A percentile compares a stretch with the other conserved stretches of the same genome.
Evolutionary conservation across 108 stramenopile genomes (phyloP).

Genomic region (Nitzschia putrida): DNA sequence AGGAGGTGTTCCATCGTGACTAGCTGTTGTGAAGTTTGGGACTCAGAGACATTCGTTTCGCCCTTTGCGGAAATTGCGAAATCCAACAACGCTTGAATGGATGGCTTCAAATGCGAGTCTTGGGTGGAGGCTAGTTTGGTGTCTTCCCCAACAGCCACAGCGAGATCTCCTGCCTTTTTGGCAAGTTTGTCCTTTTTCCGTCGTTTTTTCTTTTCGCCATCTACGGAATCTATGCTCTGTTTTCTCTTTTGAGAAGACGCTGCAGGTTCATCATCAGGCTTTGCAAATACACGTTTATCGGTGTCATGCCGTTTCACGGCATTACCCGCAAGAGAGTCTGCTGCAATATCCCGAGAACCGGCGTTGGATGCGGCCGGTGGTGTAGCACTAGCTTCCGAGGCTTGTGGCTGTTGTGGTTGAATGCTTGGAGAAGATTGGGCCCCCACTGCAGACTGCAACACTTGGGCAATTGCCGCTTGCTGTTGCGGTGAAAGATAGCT

Average conservation of each 20-base stretch:
- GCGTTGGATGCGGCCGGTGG: neutral
- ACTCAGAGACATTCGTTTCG: neutral
- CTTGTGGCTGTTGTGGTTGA: constrained; percentile 10
- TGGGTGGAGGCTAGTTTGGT: neutral
- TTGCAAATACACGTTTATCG: constrained; percentile 31
- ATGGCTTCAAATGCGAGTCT: constrained; percentile 13
- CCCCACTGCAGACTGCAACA: neutral
- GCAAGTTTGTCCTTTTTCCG: constrained; percentile 8
- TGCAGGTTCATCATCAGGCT: constrained; percentile 15
- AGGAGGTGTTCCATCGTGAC: constrained; percentile 35
- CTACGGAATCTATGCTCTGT: constrained; percentile 4
- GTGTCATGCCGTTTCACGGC: constrained; percentile 31
- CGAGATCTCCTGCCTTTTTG: neutral
- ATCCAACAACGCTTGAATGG: constrained; percentile 27
- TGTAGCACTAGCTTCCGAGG: neutral
- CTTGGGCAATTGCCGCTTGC: constrained; percentile 20
- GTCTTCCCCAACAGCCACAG: neutral
- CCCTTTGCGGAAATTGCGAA: constrained; percentile 7
- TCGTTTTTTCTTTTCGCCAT: constrained; percentile 2
- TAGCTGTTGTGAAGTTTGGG: neutral
- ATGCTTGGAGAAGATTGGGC: constrained; percentile 3
- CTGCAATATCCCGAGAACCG: constrained; percentile 30
- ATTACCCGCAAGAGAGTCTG: constrained; percentile 30
- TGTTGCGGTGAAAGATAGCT: constrained; percentile 19
- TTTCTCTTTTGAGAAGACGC: constrained; percentile 16